Base-by-base conservation (phyloP, 2,329 filamentous ascomycete genomes). In the Cytospora schulzeri region DNA sequence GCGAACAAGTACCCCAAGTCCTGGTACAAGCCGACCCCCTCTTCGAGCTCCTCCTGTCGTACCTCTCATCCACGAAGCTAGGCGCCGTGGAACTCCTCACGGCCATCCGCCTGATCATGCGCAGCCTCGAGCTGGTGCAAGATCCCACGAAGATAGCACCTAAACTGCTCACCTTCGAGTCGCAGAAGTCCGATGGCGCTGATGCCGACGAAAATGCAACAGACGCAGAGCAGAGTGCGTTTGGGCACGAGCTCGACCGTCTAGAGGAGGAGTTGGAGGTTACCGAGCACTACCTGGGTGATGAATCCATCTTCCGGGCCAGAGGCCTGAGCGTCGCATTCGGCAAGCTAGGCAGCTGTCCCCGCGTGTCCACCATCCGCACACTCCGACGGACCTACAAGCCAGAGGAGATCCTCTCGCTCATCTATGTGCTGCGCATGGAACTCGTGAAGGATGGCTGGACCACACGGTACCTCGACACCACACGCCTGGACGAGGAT, bases 371-470 rank as follows among this genome's bases (percentile, higher is more conserved):
- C 1, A 88, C 91, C 51, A 84, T 90, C 55, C 81, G 83, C 60
- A 85, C 85, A 3, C 81, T 94, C 53, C 87, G 89, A 50, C 80
- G 81, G 14, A 83, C 83, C 31, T 85, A 92, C 66, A 82, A 84
- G 56, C 87, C 86, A 3, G 83, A 89, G 68, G 89, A 93, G 69
- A 85, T 90, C 28, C 79, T 92, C 14, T 87, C 88, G 41, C 82
- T 94, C 60, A 88, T 93, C 69, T 85, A 90, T 69, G 80, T 93
- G 7, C 81, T 94, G 33, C 87, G 91, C 63, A 82, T 89, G 68
- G 90, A 93, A 76, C 81, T 94, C 54, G 85, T 88, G 59, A 86
- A 88, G 68, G 91, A 91, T 64, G 88, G 88, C 35, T 94, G 91
- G 91, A 92, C 89, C 0, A 85, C 87, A 22, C 82, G 85, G 26